phyloP scores from a whole-genome alignment of 257 asterid species.

The Jacaranda copaia region DNA sequence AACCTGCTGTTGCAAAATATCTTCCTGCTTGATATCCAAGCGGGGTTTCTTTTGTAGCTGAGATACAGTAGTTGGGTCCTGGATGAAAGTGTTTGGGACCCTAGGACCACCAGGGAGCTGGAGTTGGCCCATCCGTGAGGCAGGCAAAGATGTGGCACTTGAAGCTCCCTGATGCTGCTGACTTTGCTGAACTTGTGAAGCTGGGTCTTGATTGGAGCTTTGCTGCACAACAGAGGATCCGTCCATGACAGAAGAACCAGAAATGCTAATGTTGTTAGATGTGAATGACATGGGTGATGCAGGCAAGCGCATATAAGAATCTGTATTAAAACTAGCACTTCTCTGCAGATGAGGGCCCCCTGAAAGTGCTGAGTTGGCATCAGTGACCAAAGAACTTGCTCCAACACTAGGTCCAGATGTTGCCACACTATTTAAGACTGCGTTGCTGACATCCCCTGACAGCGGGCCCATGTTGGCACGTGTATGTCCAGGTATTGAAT shows the following conservation, averaged over 20 bases:
- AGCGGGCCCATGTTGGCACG: conserved; percentile 61
- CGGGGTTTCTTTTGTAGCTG: conserved; percentile 94
- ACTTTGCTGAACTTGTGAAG: conserved; percentile 57
- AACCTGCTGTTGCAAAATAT: conserved; percentile 83
- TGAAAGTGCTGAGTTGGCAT: conserved; percentile 94
- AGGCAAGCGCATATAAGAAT: conserved; percentile 94
- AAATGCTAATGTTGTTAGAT: conserved; percentile 85
- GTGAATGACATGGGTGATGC: conserved; percentile 97
- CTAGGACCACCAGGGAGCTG: conserved; percentile 66
- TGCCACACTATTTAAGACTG: conserved; percentile 71
- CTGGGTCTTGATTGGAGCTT: conserved; percentile 75
- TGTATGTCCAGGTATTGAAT: conserved; percentile 60
- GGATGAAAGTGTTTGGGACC: conserved; percentile 66
- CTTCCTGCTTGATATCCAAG: conserved; percentile 91
- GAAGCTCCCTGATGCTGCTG: conserved; percentile 86
- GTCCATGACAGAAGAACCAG: conserved; percentile 85
- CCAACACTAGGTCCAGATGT: conserved; percentile 94
- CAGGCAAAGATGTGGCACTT: conserved; percentile 80
- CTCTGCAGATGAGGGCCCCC: conserved; percentile 89
- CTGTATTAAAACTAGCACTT: conserved; percentile 92
- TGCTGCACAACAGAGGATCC: conserved; percentile 84
- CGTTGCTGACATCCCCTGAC: conserved; percentile 66
- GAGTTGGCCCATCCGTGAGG: conserved; percentile 72
- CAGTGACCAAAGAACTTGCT: conserved; percentile 97
- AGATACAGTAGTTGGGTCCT: conserved; percentile 64